Evolutionary conservation across 1,284 basidiomycete genomes (phyloP).

Genomic region (Pulchroboletus neoregius): DNA sequence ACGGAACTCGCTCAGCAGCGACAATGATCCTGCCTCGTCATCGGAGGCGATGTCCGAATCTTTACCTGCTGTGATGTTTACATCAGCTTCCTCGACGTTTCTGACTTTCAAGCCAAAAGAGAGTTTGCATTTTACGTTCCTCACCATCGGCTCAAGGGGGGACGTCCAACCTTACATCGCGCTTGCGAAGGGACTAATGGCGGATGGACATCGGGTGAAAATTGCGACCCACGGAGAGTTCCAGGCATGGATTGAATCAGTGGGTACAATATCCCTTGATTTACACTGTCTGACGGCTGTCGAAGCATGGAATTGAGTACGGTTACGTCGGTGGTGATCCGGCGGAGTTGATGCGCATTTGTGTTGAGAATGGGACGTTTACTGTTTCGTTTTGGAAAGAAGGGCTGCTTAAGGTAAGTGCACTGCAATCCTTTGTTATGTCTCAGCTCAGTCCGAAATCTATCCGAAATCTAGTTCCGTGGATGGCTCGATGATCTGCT

Average conservation of each 20-base stretch:
- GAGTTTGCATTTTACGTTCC: slow-evolving; percentile 81
- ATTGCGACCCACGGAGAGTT: slow-evolving; percentile 96
- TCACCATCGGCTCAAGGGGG: slow-evolving; percentile 93
- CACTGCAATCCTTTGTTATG: background rate
- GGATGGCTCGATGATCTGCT: slow-evolving; percentile 96
- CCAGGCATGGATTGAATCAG: slow-evolving; percentile 91
- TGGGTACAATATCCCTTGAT: slow-evolving; percentile 39
- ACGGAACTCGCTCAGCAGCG: slow-evolving; percentile 38
- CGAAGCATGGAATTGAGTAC: slow-evolving; percentile 90
- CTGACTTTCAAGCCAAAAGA: slow-evolving; percentile 89
- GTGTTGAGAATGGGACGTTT: slow-evolving; percentile 95
- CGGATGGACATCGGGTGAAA: slow-evolving; percentile 80
- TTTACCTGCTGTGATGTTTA: slow-evolving; percentile 87
- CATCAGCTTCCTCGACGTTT: slow-evolving; percentile 88
- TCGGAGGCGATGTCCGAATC: slow-evolving; percentile 61
- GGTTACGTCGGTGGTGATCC: slow-evolving; percentile 94
- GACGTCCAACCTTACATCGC: slow-evolving; percentile 96
- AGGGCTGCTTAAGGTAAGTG: slow-evolving; percentile 73
- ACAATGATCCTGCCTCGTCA: slow-evolving; percentile 40
- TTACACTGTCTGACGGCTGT: slow-evolving; percentile 15
- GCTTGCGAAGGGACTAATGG: slow-evolving; percentile 86
- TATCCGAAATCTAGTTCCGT: slow-evolving; percentile 63
- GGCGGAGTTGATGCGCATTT: slow-evolving; percentile 91
- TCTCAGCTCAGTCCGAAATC: slow-evolving; percentile 6
- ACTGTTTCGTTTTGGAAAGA: slow-evolving; percentile 93